Evolutionary conservation across 257 asterid species (phyloP).

Genomic region (Thymus mandschuricus): DNA sequence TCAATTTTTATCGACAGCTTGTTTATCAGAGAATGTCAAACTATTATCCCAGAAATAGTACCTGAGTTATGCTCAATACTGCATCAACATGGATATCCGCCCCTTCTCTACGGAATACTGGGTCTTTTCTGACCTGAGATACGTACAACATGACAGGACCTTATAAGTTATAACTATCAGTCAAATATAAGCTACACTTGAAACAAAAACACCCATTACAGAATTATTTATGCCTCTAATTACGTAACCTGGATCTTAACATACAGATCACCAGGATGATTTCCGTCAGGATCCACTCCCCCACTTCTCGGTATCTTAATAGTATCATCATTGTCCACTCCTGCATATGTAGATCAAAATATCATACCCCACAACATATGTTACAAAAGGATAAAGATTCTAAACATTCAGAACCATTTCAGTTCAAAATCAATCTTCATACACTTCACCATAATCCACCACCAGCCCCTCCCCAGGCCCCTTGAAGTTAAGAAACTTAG

Average conservation of each 20-base stretch:
- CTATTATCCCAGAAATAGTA: slow-evolving; percentile 24
- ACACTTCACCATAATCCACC: slow-evolving; percentile 1
- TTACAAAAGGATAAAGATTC: slow-evolving; percentile 1
- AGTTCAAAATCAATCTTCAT: slow-evolving; percentile 36
- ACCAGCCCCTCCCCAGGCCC: not conserved
- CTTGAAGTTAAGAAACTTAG: not conserved
- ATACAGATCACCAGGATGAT: slow-evolving; percentile 78
- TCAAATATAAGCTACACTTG: slow-evolving; percentile 6
- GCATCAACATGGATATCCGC: slow-evolving; percentile 92
- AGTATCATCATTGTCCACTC: slow-evolving; percentile 77
- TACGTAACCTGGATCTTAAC: slow-evolving; percentile 69
- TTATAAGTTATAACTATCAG: not conserved
- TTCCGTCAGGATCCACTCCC: slow-evolving; percentile 95
- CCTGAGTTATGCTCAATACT: slow-evolving; percentile 82
- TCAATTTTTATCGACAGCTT: not conserved
- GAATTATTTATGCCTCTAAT: slow-evolving; percentile 24
- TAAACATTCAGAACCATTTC: slow-evolving; percentile 15
- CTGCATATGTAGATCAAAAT: slow-evolving; percentile 51
- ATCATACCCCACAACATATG: slow-evolving; percentile 30
- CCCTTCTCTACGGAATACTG: slow-evolving; percentile 93
- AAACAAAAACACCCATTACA: slow-evolving; percentile 3
- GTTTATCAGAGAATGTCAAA: slow-evolving; percentile 6
- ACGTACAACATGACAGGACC: slow-evolving; percentile 16
- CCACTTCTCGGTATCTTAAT: slow-evolving; percentile 74
- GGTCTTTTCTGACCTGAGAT: slow-evolving; percentile 89